A percentile compares a stretch with the other conserved stretches of the same genome.
Evolutionary conservation across 2,329 filamentous ascomycete species (phyloP).

Genomic region (Pyrenochaeta sp.): DNA sequence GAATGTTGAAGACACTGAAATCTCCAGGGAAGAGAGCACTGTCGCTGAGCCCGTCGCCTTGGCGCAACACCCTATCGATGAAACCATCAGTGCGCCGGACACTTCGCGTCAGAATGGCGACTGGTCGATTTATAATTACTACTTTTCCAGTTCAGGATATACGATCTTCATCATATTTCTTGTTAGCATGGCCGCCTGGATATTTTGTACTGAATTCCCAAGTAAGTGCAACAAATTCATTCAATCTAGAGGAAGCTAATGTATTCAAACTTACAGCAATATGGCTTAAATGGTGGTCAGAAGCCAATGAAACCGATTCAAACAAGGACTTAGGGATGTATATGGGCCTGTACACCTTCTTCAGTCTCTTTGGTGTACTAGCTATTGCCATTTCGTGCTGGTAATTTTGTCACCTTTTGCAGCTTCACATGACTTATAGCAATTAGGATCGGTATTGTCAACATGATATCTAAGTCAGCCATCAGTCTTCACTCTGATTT

Average conservation of each 20-base stretch:
- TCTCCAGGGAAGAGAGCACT: too few species aligned
- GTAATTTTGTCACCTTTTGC: background rate
- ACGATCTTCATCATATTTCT: background rate
- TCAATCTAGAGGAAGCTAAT: background rate
- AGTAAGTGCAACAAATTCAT: background rate
- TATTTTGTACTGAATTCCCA: background rate
- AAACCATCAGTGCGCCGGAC: background rate
- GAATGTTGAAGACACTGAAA: too few species aligned
- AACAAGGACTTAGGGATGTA: conserved; percentile 1
- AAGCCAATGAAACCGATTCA: background rate
- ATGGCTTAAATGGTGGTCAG: conserved; percentile 5
- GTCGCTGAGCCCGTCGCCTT: too few species aligned
- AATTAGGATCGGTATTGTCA: too few species aligned
- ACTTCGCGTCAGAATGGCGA: background rate
- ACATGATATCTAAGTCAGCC: background rate
- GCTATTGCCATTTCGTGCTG: conserved; percentile 1
- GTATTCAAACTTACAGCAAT: background rate
- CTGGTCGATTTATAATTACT: conserved; percentile 2
- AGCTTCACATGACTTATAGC: background rate
- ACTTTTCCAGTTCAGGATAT: background rate
- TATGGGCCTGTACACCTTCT: background rate
- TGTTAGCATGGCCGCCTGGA: background rate
- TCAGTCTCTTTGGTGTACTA: background rate
- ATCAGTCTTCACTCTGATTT: too few species aligned
- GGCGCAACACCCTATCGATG: too few species aligned